Percentiles rank a stretch among this genome's conserved stretches.
Conservation (phyloP, 2,329 filamentous ascomycete species). For the Cordyceps cateniannulata region DNA sequence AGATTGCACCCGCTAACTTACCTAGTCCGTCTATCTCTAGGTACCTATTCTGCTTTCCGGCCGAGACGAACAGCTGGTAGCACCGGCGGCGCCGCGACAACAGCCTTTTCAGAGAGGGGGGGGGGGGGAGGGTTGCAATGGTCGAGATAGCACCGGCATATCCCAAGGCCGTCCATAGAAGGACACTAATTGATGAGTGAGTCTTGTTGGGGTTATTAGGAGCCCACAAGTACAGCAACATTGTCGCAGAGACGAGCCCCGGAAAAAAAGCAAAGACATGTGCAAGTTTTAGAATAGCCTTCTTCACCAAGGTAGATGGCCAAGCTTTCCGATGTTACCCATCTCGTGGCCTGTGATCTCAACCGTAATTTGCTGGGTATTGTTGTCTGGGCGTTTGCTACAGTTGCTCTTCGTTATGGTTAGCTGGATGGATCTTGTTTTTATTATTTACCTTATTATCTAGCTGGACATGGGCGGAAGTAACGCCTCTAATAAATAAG, state of each 20-base stretch:
- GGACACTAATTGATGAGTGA: neutral
- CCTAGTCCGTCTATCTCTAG: too few species aligned
- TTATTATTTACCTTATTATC: neutral
- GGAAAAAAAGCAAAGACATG: neutral
- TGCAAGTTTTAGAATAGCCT: neutral
- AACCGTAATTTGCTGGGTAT: neutral
- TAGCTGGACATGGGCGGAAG: too few species aligned
- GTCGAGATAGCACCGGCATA: neutral
- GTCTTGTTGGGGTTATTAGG: neutral
- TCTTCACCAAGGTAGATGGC: neutral
- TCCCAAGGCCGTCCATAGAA: neutral
- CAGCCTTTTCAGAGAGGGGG: neutral
- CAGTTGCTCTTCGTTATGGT: neutral
- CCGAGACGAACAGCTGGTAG: neutral
- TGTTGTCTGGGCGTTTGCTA: neutral
- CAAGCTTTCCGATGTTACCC: neutral
- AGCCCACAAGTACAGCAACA: neutral
- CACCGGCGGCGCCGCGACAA: neutral
- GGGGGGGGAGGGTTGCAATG: neutral
- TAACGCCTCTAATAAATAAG: neutral
- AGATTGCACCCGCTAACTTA: neutral
- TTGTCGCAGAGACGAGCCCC: neutral
- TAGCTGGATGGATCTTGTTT: neutral
- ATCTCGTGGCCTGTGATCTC: neutral
- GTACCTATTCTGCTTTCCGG: neutral